Evolutionary conservation across 2,329 filamentous ascomycete species (phyloP).

Genomic region (Pseudogymnoascus pannorum): DNA sequence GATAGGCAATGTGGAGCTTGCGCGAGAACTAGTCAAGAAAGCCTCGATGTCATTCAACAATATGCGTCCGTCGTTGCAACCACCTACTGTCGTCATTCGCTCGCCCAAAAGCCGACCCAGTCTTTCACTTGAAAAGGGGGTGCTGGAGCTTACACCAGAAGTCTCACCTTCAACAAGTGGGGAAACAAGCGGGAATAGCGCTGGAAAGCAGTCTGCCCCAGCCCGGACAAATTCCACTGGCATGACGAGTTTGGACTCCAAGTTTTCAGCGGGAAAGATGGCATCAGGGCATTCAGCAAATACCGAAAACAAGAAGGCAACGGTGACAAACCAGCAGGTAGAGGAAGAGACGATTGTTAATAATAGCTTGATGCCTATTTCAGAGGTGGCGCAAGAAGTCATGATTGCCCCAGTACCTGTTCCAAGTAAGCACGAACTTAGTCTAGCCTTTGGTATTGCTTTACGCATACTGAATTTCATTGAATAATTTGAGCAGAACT

Average conservation of each 20-base stretch:
- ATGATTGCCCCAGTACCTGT: conserved; percentile 19
- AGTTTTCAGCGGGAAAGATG: conserved; percentile 27
- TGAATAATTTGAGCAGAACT: background rate
- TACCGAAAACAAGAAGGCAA: conserved; percentile 19
- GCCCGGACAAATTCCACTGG: conserved; percentile 25
- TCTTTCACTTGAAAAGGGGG: conserved; percentile 29
- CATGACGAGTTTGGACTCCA: conserved; percentile 35
- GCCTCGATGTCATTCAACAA: conserved; percentile 37
- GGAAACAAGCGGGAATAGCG: conserved; percentile 22
- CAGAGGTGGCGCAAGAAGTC: conserved; percentile 19
- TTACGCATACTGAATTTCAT: background rate
- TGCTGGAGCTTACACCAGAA: conserved; percentile 19
- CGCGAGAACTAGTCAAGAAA: conserved; percentile 21
- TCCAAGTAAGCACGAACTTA: conserved; percentile 21
- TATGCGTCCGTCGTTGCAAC: conserved; percentile 24
- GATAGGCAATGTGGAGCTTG: conserved; percentile 2
- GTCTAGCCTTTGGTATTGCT: background rate
- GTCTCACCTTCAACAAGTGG: conserved; percentile 22
- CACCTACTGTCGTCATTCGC: conserved; percentile 39
- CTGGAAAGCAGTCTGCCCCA: conserved; percentile 21
- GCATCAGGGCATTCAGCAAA: conserved; percentile 24
- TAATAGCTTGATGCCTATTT: conserved; percentile 22
- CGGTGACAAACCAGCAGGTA: conserved; percentile 17
- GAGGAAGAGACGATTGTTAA: conserved; percentile 18
- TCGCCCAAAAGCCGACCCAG: conserved; percentile 33